A percentile compares a stretch with the other conserved stretches of the same genome.
Evolutionary conservation across 306 rosid genomes (phyloP).

Genomic region (Quercus glauca): DNA sequence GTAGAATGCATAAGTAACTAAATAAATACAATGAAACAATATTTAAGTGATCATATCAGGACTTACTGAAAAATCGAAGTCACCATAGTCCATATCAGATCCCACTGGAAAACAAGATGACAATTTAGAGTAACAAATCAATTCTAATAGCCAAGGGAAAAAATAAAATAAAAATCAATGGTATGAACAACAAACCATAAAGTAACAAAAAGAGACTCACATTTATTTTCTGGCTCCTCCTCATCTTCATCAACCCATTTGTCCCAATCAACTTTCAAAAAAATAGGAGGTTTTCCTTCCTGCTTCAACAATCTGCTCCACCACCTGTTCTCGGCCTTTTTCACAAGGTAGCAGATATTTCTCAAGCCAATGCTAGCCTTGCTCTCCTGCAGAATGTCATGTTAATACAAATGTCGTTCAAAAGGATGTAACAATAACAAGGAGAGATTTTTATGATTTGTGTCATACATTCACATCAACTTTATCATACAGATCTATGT

Average conservation of each 20-base stretch:
- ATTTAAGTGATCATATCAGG: not conserved
- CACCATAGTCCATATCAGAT: slow-evolving; percentile 43
- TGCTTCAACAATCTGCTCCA: slow-evolving; percentile 66
- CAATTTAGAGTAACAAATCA: not conserved
- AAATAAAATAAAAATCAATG: not conserved
- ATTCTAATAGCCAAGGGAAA: not conserved
- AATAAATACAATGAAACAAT: not conserved
- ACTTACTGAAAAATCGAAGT: slow-evolving; percentile 61
- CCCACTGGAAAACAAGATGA: slow-evolving; percentile 33
- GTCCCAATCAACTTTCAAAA: slow-evolving; percentile 76
- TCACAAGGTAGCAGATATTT: slow-evolving; percentile 48
- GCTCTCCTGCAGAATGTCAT: slow-evolving; percentile 48
- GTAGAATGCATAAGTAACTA: not conserved
- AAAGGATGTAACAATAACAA: not conserved
- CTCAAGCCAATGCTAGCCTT: slow-evolving; percentile 51
- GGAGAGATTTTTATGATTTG: not conserved
- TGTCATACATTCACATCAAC: slow-evolving; percentile 49
- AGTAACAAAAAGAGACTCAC: slow-evolving; percentile 6
- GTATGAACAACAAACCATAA: not conserved
- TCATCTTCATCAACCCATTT: slow-evolving; percentile 88
- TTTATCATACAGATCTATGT: slow-evolving; percentile 54
- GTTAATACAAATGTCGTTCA: not conserved
- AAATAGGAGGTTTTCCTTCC: slow-evolving; percentile 57
- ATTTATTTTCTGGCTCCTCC: slow-evolving; percentile 43
- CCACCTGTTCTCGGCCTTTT: slow-evolving; percentile 62